These are phyloP conservation scores for Bimuria novae-zelandiae DNA, from an alignment of 2,329 filamentous ascomycete genomes.

Conservation along the genomic window DNA sequence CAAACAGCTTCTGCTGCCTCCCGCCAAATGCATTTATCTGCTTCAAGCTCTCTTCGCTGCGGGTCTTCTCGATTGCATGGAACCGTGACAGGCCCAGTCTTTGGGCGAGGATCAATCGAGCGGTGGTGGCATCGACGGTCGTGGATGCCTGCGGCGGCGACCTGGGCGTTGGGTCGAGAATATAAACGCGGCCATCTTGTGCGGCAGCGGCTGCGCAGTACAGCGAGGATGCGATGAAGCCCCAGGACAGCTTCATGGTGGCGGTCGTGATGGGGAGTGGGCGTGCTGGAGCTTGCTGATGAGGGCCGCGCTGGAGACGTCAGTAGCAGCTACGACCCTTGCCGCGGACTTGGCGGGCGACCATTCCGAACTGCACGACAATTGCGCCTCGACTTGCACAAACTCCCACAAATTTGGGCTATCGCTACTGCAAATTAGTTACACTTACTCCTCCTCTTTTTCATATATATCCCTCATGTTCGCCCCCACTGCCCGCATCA, in stretches of 20 bases:
- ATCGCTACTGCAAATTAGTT: not conserved
- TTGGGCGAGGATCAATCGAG: slow-evolving; percentile 57
- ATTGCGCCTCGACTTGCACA: not conserved
- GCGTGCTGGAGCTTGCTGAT: slow-evolving; percentile 25
- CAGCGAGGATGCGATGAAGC: slow-evolving; percentile 47
- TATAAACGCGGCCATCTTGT: slow-evolving; percentile 43
- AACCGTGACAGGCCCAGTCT: slow-evolving; percentile 56
- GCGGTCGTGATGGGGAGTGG: slow-evolving; percentile 18
- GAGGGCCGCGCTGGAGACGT: slow-evolving; percentile 34
- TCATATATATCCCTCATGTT: no score
- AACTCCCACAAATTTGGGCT: not conserved
- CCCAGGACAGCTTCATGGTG: slow-evolving; percentile 53
- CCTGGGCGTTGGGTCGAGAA: slow-evolving; percentile 34
- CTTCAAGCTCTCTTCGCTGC: slow-evolving; percentile 48
- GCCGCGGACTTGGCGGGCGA: slow-evolving; percentile 2
- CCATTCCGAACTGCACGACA: not conserved
- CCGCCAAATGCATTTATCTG: slow-evolving; percentile 55
- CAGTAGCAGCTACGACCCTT: slow-evolving; percentile 14
- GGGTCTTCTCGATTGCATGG: slow-evolving; percentile 48
- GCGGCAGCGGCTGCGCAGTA: slow-evolving; percentile 41
- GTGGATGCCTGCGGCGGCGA: slow-evolving; percentile 21
- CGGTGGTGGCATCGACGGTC: slow-evolving; percentile 47
- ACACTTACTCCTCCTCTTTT: no score
- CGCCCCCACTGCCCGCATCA: not conserved
- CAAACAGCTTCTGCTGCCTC: slow-evolving; percentile 48